Conservation (phyloP, 192 early-diverging fungal species). For the Backusella morwellensis region DNA sequence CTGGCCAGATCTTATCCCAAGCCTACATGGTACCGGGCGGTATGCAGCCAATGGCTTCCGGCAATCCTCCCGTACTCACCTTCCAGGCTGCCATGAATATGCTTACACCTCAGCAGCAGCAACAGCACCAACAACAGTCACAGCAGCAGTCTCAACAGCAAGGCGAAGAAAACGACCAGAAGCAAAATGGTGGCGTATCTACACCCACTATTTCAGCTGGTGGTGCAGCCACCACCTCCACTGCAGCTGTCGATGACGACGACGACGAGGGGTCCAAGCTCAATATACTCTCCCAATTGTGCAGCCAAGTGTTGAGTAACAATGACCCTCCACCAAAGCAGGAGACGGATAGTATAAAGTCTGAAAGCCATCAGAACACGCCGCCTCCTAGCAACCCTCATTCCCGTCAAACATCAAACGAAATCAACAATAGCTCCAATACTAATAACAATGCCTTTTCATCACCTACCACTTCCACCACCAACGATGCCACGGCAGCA, state of each 20-base stretch:
- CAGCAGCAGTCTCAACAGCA: conserved; percentile 24
- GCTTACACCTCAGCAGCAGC: conserved; percentile 15
- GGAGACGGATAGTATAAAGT: conserved; percentile 2
- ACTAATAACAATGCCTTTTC: not conserved
- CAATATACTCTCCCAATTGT: conserved; percentile 30
- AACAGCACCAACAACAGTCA: conserved; percentile 19
- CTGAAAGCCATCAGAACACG: conserved; percentile 15
- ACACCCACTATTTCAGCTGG: not conserved
- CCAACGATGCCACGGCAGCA: conserved; percentile 15
- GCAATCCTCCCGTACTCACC: conserved; percentile 10
- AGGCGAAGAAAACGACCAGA: not conserved
- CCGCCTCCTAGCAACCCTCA: conserved; percentile 33
- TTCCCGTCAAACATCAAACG: conserved; percentile 25
- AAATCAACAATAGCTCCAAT: not conserved
- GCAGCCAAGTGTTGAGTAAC: conserved; percentile 25
- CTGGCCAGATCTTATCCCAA: conserved; percentile 5
- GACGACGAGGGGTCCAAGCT: conserved; percentile 35
- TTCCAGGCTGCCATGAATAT: conserved; percentile 27
- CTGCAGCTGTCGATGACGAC: not conserved
- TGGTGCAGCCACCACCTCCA: not conserved
- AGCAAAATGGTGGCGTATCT: not conserved
- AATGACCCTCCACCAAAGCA: conserved; percentile 22
- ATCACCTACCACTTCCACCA: not conserved
- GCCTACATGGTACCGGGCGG: conserved; percentile 15
- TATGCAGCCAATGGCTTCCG: conserved; percentile 20